Base-by-base conservation (phyloP, 805 yeast species). In the Candida nonsorbophila region DNA sequence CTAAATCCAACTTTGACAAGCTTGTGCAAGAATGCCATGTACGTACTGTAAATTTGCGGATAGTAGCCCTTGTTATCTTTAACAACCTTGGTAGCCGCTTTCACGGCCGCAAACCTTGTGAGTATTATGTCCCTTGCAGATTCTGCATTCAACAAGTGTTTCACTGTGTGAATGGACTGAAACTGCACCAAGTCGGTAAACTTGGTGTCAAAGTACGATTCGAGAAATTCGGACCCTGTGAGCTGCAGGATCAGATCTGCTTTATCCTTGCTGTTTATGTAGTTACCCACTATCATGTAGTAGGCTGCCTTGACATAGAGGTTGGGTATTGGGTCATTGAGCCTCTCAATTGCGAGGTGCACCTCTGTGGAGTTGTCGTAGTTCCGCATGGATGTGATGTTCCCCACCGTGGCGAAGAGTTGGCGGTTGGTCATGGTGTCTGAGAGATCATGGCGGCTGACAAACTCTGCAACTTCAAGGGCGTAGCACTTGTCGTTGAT, bases 201-300 rank as follows among this genome's bases (percentile, higher is more conserved):
- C 2, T 30, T 29, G 16, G 36, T 39, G 13, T 31, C 24, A 30
- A 47, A 56, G 26, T 40, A 58, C 4, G 25, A 23, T n/a, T 22
- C 12, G 12, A 55, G 36, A 14, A 59, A 50, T 3, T 12, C 13
- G 6, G 31, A 17, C 6, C 21, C 15, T 7, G 44, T 24, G 12
- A 28, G 13, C 2, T 26, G 32, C 5, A 37, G 27, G 12, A 38
- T 25, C 12, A 25, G 25, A 9, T 25, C 33, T 18, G 44, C 41
- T n/a, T 44, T 38, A 3, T 32, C 51, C 7, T 29, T 12, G 32
- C 45, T 44, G 20, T 35, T 34, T 16, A 64, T 49, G 29, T 45
- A 57, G 36, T 64, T 64, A 1, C 70, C 69, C 3, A 64, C 40
- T 7, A 47, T 45, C 5, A 63, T 44, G 13, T 57, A 55, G 8